Conservation (phyloP, 2,329 filamentous ascomycete species). For the Curvularia hawaiiensis region DNA sequence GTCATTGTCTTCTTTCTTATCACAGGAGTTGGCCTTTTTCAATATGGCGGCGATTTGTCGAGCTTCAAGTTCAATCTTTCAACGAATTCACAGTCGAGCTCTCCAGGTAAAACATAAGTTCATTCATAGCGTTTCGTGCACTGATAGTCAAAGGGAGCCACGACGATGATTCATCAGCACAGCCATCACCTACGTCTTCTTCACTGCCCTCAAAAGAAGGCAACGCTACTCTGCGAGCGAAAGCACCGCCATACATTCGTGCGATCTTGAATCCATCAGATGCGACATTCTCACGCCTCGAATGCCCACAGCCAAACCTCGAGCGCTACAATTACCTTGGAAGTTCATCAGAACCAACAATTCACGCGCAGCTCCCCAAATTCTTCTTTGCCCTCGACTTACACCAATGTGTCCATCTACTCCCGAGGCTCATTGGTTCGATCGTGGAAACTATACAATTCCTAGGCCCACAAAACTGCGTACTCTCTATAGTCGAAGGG, state of each 20-base stretch:
- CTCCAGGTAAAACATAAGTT: constrained; percentile 3
- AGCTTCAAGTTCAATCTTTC: constrained; percentile 8
- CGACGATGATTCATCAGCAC: not conserved
- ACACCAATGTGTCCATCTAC: constrained; percentile 51
- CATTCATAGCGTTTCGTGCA: not conserved
- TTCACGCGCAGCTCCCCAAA: constrained; percentile 15
- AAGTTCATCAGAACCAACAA: constrained; percentile 7
- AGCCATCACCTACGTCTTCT: not conserved
- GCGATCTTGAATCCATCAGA: constrained; percentile 27
- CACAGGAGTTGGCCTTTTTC: constrained; percentile 16
- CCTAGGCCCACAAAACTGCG: constrained; percentile 58
- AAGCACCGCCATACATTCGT: constrained; percentile 21
- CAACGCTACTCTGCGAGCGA: constrained; percentile 20
- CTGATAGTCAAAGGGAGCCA: not conserved
- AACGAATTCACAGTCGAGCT: constrained; percentile 1
- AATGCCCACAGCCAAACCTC: constrained; percentile 23
- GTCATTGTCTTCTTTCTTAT: constrained; percentile 16
- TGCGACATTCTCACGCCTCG: constrained; percentile 20
- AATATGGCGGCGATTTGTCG: constrained; percentile 14
- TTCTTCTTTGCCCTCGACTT: constrained; percentile 61
- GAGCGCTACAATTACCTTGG: constrained; percentile 26
- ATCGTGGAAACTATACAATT: constrained; percentile 58
- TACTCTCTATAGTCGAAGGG: constrained; percentile 62
- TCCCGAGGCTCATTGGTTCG: constrained; percentile 59
- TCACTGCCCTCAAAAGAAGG: constrained; percentile 11